phyloP scores from a whole-genome alignment of 768 basidiomycete species.

The Termitomyces sp. region DNA sequence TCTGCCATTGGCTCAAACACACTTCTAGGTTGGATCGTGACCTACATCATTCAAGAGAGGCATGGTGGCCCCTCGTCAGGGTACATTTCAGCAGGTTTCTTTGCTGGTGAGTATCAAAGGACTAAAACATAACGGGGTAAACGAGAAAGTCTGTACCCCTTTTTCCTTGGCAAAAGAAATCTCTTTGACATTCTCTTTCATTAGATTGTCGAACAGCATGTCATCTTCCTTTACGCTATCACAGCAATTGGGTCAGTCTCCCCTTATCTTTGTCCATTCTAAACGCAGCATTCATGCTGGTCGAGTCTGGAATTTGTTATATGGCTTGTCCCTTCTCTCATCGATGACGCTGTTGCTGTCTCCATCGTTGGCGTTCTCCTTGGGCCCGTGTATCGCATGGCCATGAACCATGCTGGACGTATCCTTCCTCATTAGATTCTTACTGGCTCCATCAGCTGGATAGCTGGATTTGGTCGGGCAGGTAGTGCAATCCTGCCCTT shows the following conservation, averaged over 20 bases:
- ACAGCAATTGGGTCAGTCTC: constrained; percentile 42
- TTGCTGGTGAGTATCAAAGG: constrained; percentile 11
- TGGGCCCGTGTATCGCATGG: constrained; percentile 73
- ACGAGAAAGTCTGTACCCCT: constrained; percentile 34
- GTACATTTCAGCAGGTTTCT: constrained; percentile 23
- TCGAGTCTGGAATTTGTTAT: constrained; percentile 57
- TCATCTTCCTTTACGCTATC: constrained; percentile 45
- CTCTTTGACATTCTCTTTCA: not conserved
- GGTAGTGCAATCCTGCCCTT: constrained; percentile 73
- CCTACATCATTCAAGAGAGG: constrained; percentile 39
- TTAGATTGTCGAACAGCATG: constrained; percentile 50
- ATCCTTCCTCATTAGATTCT: constrained; percentile 71
- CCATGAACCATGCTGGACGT: constrained; percentile 65
- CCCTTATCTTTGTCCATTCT: not conserved
- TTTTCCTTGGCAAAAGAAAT: not conserved
- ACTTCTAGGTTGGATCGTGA: constrained; percentile 62
- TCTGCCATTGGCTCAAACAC: not conserved
- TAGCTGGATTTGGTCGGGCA: constrained; percentile 63
- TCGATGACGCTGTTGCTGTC: constrained; percentile 60
- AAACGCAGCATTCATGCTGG: not conserved
- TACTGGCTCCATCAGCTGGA: constrained; percentile 61
- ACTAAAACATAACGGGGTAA: constrained; percentile 29
- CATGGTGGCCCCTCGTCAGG: constrained; percentile 30
- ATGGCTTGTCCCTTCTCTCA: constrained; percentile 65
- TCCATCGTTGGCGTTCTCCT: constrained; percentile 62